Base-by-base conservation (phyloP, 2,329 filamentous ascomycete genomes). In the Epichloe festucae region DNA sequence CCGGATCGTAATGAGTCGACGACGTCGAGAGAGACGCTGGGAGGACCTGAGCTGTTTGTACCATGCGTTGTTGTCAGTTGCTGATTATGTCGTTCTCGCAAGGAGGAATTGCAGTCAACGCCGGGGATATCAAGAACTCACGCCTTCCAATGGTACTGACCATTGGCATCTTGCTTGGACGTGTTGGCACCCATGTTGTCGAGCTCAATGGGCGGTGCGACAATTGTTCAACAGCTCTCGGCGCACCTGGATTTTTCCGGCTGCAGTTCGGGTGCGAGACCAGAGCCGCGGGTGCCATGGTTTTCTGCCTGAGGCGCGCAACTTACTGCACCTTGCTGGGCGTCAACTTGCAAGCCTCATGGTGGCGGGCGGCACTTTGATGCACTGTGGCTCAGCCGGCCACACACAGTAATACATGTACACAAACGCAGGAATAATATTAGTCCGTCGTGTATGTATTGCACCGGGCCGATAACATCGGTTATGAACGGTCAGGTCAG, bases 1-100 rank as follows among this genome's bases (percentile, higher is more conserved):
- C 82, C 95, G 55, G 81, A 79, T 68, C 95, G 88, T 55, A 97
- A 76, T 55, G 84, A 82, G 63, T 95, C 84, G 62, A 94, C 77
- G 63, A 96, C 76, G 64, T 87, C 83, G 64, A 87, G 82, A 58
- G 89, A 95, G 68, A 95, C 67, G 60, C 75, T 73, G 57, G 73
- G 70, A 36, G 76, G 73, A 47, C 72, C 70, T 59, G 64, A 65
- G 60, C 63, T 72, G 62, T 62, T 60, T 62, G 39, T n/a, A 14
- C 48, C 31, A 42, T 27, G 44, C 23, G 27, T 6, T 6, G 36
- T 36, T 6, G 38, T 36, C 23, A 36, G 46, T 47, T 39, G 49
- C 17, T 35, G 42, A 31, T n/a, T 23, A 1, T 21, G 14, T 39
- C 12, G 38, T 35, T 19, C 34, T 48, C 14, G 15, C 21, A 3